These are phyloP conservation scores for Lentinula aciculospora DNA, from an alignment of 768 basidiomycete genomes.

Conservation along the genomic window DNA sequence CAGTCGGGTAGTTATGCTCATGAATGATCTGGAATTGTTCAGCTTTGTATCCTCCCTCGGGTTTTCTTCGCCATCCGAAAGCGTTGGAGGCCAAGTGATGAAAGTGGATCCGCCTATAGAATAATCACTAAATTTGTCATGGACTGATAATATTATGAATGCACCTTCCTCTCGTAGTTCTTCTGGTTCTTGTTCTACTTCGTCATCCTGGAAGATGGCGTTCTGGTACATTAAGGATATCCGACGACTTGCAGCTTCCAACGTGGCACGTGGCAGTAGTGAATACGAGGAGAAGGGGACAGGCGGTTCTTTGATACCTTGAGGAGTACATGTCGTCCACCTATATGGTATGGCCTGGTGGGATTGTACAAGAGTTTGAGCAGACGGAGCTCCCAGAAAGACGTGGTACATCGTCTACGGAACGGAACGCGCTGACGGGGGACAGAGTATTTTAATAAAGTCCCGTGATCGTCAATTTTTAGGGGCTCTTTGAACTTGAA, in stretches of 20 bases:
- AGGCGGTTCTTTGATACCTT: background rate
- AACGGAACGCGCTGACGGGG: too few species aligned
- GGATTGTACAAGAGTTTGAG: constrained; percentile 20
- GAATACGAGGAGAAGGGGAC: background rate
- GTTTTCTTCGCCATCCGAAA: constrained; percentile 10
- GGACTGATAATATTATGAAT: background rate
- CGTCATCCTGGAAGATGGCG: constrained; percentile 56
- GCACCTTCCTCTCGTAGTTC: constrained; percentile 14
- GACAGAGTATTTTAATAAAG: too few species aligned
- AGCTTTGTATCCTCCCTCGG: constrained; percentile 9
- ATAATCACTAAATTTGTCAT: background rate
- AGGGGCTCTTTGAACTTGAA: too few species aligned
- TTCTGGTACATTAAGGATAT: constrained; percentile 70
- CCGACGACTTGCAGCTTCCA: constrained; percentile 63
- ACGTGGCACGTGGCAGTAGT: constrained; percentile 37
- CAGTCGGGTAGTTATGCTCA: constrained; percentile 13
- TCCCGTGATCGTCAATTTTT: too few species aligned
- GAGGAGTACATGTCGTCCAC: constrained; percentile 41
- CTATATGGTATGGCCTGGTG: constrained; percentile 26
- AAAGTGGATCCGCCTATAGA: constrained; percentile 39
- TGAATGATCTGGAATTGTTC: constrained; percentile 5
- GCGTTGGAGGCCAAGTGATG: constrained; percentile 57
- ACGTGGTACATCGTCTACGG: constrained; percentile 51
- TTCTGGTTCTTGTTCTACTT: constrained; percentile 23
- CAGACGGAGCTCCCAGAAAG: constrained; percentile 47